Base-by-base conservation (phyloP, 257 asterid genomes). In the Ophiorrhiza pumila region DNA sequence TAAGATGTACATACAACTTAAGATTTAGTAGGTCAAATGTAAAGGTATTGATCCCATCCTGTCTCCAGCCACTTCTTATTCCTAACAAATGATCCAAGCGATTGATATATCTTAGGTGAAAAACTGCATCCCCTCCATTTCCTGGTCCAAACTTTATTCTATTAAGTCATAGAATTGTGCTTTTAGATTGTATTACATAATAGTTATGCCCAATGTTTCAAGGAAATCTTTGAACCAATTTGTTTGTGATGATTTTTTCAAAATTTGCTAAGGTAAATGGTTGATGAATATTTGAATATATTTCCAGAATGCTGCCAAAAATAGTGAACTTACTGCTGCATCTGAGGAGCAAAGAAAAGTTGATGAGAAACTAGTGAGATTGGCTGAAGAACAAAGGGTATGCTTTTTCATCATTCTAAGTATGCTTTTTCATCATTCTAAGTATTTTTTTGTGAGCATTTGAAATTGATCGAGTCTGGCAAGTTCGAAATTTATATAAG, bases 321-420 rank as follows among this genome's bases (percentile, higher is more conserved):
- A 85, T 78, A 84, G 87, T 79, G 82, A 82, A 43, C 80, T 90
- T 82, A 87, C 80, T 64, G 90, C 88, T 76, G 97, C 90, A 31
- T 71, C 89, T 25, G 86, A 84, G 84, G 96, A 89, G 80, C 96
- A 87, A 82, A 86, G 84, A 71, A 95, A 80, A 72, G 92, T 80
- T 75, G 96, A 90, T 80, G 92, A 78, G 67, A 84, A 87, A 68
- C 83, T 92, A 70, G 79, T 84, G 92, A 89, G 65, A 78, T 75
- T 95, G 83, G 94, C 97, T 29, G 96, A 92, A 86, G 89, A 88
- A 72, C 96, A 92, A 71, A 87, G 83, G 97, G 99, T 95, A 85
- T 71, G 71, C 41, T 52, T 37, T 29, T 61, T 64, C 37, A 46
- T 74, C 34, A 31, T 78, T 70, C 49, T 60, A 56, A n/a, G 53